Evolutionary conservation across 345 rosid genomes (phyloP).

Genomic region (Salix koriyanagi): DNA sequence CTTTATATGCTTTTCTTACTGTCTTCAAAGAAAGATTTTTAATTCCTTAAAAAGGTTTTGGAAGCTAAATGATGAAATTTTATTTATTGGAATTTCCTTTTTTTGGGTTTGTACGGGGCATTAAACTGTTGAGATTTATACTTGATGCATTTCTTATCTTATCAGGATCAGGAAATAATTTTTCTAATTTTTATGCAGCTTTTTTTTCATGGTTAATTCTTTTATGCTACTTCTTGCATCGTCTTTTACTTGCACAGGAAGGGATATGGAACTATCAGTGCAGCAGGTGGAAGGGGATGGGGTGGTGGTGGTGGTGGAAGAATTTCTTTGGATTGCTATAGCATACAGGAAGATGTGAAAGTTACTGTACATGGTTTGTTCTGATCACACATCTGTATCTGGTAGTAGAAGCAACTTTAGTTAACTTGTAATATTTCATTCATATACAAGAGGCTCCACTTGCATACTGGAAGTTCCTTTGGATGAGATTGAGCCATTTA

Average conservation of each 20-base stretch:
- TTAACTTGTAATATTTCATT: conserved; percentile 27
- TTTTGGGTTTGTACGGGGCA: background rate
- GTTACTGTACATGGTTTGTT: conserved; percentile 87
- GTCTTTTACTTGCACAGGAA: conserved; percentile 52
- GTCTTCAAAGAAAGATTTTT: background rate
- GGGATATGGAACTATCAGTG: conserved; percentile 79
- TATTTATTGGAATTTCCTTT: background rate
- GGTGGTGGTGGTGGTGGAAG: conserved; percentile 99
- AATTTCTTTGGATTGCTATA: conserved; percentile 85
- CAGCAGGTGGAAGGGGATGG: conserved; percentile 88
- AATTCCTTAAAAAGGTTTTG: background rate
- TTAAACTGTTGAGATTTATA: background rate
- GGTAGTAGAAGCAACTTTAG: conserved; percentile 19
- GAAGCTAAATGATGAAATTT: background rate
- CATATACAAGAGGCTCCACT: conserved; percentile 22
- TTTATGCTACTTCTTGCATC: background rate
- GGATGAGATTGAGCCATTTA: background rate
- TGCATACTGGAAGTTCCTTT: background rate
- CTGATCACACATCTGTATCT: conserved; percentile 26
- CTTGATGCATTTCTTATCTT: conserved; percentile 1
- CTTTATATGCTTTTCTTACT: background rate
- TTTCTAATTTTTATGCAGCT: background rate
- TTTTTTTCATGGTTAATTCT: background rate
- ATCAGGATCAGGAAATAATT: background rate
- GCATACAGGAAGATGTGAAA: conserved; percentile 87